A percentile compares a stretch with the other conserved stretches of the same genome.
phyloP scores from a whole-genome alignment of 345 rosid genomes.

The Gossypium rotundifolium region DNA sequence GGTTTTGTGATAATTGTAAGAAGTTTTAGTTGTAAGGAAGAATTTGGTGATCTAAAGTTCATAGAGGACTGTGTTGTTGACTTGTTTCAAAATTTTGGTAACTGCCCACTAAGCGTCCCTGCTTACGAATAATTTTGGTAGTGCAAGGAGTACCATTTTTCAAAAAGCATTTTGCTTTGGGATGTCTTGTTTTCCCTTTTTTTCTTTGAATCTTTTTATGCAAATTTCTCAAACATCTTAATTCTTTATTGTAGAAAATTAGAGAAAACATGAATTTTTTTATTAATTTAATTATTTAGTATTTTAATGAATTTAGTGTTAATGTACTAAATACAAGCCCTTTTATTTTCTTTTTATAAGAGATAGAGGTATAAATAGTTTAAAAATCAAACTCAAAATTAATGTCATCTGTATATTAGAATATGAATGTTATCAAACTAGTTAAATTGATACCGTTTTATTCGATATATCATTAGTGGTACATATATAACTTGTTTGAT shows the following conservation, averaged over 20 bases:
- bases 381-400: too few species aligned
- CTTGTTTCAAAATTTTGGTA: constrained; percentile 6
- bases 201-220: not conserved
- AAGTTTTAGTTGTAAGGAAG: not conserved
- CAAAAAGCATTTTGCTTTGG: not conserved
- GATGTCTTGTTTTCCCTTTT: not conserved
- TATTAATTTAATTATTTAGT: not conserved
- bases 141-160: not conserved
- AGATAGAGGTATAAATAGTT: too few species aligned
- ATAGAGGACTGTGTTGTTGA: not conserved
- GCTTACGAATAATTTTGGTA: not conserved
- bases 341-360: too few species aligned
- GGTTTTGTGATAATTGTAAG: constrained; percentile 14
- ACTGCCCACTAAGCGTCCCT: constrained; percentile 5
- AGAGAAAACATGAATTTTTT: not conserved
- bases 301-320: not conserved
- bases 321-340: too few species aligned
- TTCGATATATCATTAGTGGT: too few species aligned
- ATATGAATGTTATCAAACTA: too few species aligned
- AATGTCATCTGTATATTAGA: too few species aligned
- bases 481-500: too few species aligned
- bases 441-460: too few species aligned
- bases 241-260: too few species aligned
- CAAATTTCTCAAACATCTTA: not conserved
- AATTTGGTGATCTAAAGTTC: not conserved